Evolutionary conservation across 371 early-diverging fungal genomes (phyloP).

Genomic region (Vairimorpha apis): DNA sequence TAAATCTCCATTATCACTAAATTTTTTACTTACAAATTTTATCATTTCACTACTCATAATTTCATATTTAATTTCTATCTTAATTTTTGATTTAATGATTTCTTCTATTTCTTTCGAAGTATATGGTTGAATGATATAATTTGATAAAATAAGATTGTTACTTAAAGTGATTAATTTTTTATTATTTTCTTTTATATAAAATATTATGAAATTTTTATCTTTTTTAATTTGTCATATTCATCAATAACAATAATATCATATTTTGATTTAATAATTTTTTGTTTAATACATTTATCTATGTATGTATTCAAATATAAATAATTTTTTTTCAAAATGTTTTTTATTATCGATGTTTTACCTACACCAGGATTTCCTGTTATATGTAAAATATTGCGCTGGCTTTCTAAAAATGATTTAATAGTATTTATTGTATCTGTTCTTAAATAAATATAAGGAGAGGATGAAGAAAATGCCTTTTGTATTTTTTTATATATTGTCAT

Average conservation of each 20-base stretch:
- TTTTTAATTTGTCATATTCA: conserved; percentile 57
- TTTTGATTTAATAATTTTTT: conserved; percentile 6
- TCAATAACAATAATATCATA: conserved; percentile 47
- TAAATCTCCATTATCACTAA: conserved; percentile 42
- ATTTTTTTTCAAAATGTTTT: conserved; percentile 3
- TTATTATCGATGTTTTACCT: conserved; percentile 50
- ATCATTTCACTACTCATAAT: conserved; percentile 5
- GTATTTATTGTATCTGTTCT: conserved; percentile 35
- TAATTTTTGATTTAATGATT: conserved; percentile 42
- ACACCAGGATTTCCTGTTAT: conserved; percentile 58
- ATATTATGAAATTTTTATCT: conserved; percentile 5
- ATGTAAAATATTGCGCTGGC: conserved; percentile 33
- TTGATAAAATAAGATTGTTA: conserved; percentile 31
- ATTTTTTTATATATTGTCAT: conserved; percentile 18
- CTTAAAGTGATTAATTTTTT: conserved; percentile 53
- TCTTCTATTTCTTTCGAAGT: conserved; percentile 38
- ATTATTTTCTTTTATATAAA: conserved; percentile 11
- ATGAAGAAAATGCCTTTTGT: neutral
- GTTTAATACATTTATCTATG: conserved; percentile 16
- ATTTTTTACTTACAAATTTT: conserved; percentile 33
- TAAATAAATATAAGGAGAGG: conserved; percentile 22
- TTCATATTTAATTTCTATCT: conserved; percentile 13
- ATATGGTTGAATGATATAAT: too few species aligned
- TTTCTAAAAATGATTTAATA: conserved; percentile 46
- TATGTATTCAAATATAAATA: conserved; percentile 46